Percentiles rank a stretch among this genome's conserved stretches.
phyloP scores from a whole-genome alignment of 2,329 filamentous ascomycete species.

The Pestalotiopsis fici region DNA sequence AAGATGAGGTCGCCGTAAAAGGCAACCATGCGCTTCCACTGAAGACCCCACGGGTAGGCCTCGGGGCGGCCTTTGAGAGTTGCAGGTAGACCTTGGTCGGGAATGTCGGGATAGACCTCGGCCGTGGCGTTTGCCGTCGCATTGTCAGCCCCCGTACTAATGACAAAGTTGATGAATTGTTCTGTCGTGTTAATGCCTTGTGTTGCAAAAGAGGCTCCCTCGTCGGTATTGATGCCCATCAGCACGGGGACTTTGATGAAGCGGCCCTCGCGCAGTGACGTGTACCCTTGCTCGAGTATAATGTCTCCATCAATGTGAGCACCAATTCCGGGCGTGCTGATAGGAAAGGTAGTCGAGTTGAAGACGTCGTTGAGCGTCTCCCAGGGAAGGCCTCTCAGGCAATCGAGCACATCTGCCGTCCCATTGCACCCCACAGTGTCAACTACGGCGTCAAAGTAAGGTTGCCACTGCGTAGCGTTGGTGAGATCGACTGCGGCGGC shows the following conservation, averaged over 20 bases:
- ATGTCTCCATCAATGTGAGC: slow-evolving; percentile 35
- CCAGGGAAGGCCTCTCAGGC: slow-evolving; percentile 32
- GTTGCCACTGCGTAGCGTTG: slow-evolving; percentile 14
- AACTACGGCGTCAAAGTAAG: slow-evolving; percentile 30
- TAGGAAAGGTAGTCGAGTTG: slow-evolving; percentile 27
- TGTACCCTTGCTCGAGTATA: slow-evolving; percentile 34
- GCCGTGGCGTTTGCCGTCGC: slow-evolving; percentile 45
- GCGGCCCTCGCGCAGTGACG: slow-evolving; percentile 21
- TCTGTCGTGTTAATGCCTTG: slow-evolving; percentile 47
- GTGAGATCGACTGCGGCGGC: slow-evolving; percentile 24
- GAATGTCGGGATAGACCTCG: slow-evolving; percentile 50
- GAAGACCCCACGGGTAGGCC: slow-evolving; percentile 45
- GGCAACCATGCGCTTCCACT: slow-evolving; percentile 12
- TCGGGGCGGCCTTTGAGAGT: slow-evolving; percentile 39
- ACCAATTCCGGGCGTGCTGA: not conserved
- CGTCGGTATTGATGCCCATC: slow-evolving; percentile 32
- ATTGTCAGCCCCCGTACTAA: slow-evolving; percentile 43
- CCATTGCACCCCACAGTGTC: slow-evolving; percentile 20
- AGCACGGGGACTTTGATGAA: slow-evolving; percentile 36
- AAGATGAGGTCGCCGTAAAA: slow-evolving; percentile 56
- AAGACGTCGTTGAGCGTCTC: slow-evolving; percentile 30
- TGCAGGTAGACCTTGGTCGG: slow-evolving; percentile 25
- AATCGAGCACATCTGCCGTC: slow-evolving; percentile 25
- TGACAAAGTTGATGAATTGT: slow-evolving; percentile 40
- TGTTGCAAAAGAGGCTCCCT: slow-evolving; percentile 51